These are phyloP conservation scores for Trametes cinnabarina DNA, from an alignment of 768 basidiomycete species.

Conservation along the genomic window DNA sequence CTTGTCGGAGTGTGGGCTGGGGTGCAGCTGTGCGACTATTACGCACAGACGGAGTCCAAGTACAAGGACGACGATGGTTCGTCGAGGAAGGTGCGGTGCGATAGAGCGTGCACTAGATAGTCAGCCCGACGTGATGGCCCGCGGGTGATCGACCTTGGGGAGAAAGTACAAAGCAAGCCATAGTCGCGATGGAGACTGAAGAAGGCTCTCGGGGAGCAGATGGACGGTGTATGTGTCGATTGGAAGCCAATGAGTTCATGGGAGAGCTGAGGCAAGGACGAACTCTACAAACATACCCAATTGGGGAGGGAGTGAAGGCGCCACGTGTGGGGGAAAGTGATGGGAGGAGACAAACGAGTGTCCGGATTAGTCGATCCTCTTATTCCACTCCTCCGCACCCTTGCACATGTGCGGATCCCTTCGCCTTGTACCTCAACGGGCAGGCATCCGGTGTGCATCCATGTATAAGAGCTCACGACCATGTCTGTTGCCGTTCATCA, in stretches of 20 bases:
- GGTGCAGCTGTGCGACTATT: background rate
- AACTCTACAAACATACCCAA: constrained; percentile 19
- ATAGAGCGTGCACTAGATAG: background rate
- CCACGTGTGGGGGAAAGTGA: constrained; percentile 14
- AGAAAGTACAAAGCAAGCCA: constrained; percentile 13
- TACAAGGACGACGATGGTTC: constrained; percentile 2
- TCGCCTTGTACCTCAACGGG: constrained; percentile 26
- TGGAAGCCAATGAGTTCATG: constrained; percentile 1
- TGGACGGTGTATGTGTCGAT: background rate
- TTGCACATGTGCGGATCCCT: constrained; percentile 17
- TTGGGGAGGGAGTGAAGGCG: constrained; percentile 4
- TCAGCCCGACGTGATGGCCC: background rate
- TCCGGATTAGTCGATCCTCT: constrained; percentile 30
- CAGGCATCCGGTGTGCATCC: background rate
- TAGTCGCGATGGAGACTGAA: constrained; percentile 18
- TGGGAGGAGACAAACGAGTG: constrained; percentile 23
- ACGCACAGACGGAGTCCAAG: constrained; percentile 1
- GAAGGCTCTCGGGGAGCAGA: background rate
- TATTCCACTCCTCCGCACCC: constrained; percentile 27
- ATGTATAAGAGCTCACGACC: constrained; percentile 22
- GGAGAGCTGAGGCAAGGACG: constrained; percentile 11
- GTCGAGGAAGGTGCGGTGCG: constrained; percentile 7
- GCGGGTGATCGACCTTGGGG: background rate
- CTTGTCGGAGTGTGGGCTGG: background rate
- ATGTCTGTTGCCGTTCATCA: background rate